These are phyloP conservation scores for Termitomyces sp. DNA, from an alignment of 768 basidiomycete genomes.

Conservation along the genomic window DNA sequence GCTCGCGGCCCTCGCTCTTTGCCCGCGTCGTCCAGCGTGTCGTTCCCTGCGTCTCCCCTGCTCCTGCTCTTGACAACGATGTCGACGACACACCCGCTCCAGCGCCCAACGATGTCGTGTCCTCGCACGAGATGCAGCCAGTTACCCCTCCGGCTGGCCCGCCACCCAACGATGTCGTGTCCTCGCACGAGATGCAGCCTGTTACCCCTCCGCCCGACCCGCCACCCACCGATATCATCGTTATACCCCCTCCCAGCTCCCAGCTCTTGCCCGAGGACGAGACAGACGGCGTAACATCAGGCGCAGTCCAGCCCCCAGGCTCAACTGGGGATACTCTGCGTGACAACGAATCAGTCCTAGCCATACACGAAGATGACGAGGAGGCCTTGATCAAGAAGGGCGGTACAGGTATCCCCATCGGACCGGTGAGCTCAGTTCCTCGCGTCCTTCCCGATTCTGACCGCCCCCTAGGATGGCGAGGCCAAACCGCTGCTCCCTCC, in stretches of 20 bases:
- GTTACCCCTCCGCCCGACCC: neutral
- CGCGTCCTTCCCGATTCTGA: neutral
- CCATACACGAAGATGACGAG: constrained; percentile 83
- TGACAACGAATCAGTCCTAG: too few species aligned
- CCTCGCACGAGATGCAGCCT: neutral
- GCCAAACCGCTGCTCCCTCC: constrained; percentile 86
- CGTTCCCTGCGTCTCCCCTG: constrained; percentile 31
- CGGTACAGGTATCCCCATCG: constrained; percentile 91
- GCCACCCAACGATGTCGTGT: neutral
- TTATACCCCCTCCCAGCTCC: too few species aligned
- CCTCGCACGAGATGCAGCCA: neutral
- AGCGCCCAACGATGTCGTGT: neutral
- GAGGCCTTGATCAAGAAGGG: constrained; percentile 83
- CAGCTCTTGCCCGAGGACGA: too few species aligned
- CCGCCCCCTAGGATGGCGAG: constrained; percentile 63
- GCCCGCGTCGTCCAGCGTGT: constrained; percentile 31
- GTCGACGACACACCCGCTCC: neutral
- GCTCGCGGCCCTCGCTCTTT: constrained; percentile 23
- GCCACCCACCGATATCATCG: neutral
- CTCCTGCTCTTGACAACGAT: too few species aligned
- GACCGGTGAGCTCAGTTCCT: constrained; percentile 58
- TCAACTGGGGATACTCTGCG: constrained; percentile 57
- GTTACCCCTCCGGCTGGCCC: neutral
- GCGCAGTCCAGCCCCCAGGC: constrained; percentile 88
- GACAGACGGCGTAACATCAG: constrained; percentile 80